A percentile compares a stretch with the other conserved stretches of the same genome.
phyloP scores from a whole-genome alignment of 495 filamentous ascomycete genomes.

The Recurvomyces mirabilis region DNA sequence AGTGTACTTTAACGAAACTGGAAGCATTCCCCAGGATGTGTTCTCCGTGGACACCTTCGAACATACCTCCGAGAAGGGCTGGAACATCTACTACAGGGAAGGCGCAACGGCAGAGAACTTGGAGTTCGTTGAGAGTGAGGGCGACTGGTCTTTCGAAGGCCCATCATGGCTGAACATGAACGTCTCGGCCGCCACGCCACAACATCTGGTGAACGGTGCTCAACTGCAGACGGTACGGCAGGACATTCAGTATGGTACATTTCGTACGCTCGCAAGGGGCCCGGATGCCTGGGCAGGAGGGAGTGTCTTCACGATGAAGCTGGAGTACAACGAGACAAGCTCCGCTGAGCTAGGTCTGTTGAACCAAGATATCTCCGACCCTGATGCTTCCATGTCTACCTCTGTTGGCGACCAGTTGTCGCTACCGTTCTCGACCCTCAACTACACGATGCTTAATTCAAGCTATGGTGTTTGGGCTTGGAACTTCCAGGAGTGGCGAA shows the following conservation, averaged over 20 bases:
- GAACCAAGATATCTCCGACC: conserved; percentile 25
- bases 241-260: conserved; percentile 35
- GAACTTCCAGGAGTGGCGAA: conserved; percentile 31
- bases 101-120: conserved; percentile 28
- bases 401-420: conserved; percentile 28
- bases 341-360: conserved; percentile 28
- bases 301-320: conserved; percentile 31
- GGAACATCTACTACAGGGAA: conserved; percentile 31
- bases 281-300: conserved; percentile 22
- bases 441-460: conserved; percentile 24
- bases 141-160: conserved; percentile 22
- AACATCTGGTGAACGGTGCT: conserved; percentile 30
- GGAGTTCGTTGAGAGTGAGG: conserved; percentile 19
- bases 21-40: conserved; percentile 20
- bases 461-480: conserved; percentile 20
- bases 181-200: conserved; percentile 3
- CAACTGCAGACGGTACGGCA: conserved; percentile 26
- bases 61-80: conserved; percentile 32
- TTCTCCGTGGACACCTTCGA: conserved; percentile 26
- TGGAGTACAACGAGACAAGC: conserved; percentile 32
- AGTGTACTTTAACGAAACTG: conserved; percentile 36
- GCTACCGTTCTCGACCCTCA: conserved; percentile 19
- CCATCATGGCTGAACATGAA: conserved; percentile 16
- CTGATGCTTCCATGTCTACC: conserved; percentile 29
- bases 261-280: conserved; percentile 26